Evolutionary conservation across 2,329 filamentous ascomycete genomes (phyloP).

Genomic region (Alternaria tenuissima): DNA sequence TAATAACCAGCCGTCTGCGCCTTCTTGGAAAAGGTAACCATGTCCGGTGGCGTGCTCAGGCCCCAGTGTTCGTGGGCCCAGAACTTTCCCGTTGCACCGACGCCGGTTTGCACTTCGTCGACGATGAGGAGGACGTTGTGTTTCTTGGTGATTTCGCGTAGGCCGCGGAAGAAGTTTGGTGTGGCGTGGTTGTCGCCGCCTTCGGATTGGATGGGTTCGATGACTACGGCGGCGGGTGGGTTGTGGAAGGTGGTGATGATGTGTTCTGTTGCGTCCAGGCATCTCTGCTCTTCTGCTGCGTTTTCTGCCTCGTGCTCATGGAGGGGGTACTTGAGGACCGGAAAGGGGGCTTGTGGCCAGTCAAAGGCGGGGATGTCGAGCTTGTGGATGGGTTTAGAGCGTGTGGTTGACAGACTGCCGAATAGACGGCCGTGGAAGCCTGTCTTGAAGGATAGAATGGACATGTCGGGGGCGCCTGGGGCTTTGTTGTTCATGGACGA

Average conservation of each 20-base stretch:
- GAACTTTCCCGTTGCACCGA: conserved; percentile 92
- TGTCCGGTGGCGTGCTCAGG: conserved; percentile 80
- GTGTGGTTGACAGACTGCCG: conserved; percentile 84
- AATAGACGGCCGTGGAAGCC: conserved; percentile 93
- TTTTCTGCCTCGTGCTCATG: conserved; percentile 83
- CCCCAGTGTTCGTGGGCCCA: conserved; percentile 98
- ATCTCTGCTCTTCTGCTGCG: conserved; percentile 78
- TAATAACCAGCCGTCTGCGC: conserved; percentile 94
- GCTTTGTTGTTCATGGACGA: conserved; percentile 82
- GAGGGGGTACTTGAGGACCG: conserved; percentile 83
- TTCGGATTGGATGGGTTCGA: conserved; percentile 93
- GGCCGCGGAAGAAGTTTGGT: conserved; percentile 83
- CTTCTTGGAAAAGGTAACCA: conserved; percentile 96
- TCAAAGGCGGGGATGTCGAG: conserved; percentile 93
- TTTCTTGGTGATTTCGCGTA: conserved; percentile 80
- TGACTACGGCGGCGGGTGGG: conserved; percentile 80
- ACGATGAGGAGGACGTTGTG: conserved; percentile 86
- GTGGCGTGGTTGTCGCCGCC: conserved; percentile 95
- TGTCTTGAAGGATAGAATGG: conserved; percentile 87
- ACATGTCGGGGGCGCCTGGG: conserved; percentile 79
- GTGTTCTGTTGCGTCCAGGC: conserved; percentile 82
- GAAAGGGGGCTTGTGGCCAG: conserved; percentile 92
- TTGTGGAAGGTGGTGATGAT: conserved; percentile 81
- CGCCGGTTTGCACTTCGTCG: conserved; percentile 92
- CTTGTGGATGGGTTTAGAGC: conserved; percentile 94